These are phyloP conservation scores for Suillus decipiens DNA, from an alignment of 768 basidiomycete genomes.

Conservation along the genomic window DNA sequence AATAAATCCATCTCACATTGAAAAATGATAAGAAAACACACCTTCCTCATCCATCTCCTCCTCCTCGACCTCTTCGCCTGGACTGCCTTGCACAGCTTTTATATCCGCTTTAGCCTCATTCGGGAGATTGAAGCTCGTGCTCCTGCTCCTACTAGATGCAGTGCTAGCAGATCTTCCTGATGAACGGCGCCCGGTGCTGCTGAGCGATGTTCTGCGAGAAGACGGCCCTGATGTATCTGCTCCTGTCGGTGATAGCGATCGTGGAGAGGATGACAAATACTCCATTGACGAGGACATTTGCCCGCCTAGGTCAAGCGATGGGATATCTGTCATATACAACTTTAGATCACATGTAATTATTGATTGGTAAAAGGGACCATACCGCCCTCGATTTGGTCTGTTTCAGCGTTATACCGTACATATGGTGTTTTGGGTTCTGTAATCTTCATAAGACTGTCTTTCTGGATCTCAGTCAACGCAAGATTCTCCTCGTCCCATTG, in stretches of 20 bases:
- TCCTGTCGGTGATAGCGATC: slow-evolving; percentile 57
- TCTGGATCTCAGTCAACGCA: slow-evolving; percentile 88
- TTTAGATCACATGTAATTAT: slow-evolving; percentile 5
- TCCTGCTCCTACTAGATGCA: slow-evolving; percentile 78
- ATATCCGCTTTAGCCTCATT: slow-evolving; percentile 66
- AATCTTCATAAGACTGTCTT: slow-evolving; percentile 98
- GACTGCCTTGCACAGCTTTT: slow-evolving; percentile 41
- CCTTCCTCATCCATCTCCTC: slow-evolving; percentile 92
- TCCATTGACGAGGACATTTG: slow-evolving; percentile 33
- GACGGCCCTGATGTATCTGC: slow-evolving; percentile 66
- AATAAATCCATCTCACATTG: slow-evolving; percentile 6
- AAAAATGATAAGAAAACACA: slow-evolving; percentile 28
- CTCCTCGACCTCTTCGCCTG: slow-evolving; percentile 60
- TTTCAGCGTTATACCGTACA: slow-evolving; percentile 86
- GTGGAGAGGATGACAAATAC: slow-evolving; percentile 41
- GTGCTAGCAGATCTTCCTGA: slow-evolving; percentile 64
- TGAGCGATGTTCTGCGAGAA: slow-evolving; percentile 74
- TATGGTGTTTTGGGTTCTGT: slow-evolving; percentile 97
- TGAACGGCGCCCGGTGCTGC: slow-evolving; percentile 54
- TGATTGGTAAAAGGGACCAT: slow-evolving; percentile 22
- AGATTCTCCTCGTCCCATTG: slow-evolving; percentile 97
- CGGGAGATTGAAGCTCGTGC: slow-evolving; percentile 83
- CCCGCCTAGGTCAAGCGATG: slow-evolving; percentile 64
- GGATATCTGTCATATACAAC: slow-evolving; percentile 63
- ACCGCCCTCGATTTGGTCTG: slow-evolving; percentile 87